Evolutionary conservation across 1,139 yeast species (phyloP).

Genomic region (Pichia sp.): DNA sequence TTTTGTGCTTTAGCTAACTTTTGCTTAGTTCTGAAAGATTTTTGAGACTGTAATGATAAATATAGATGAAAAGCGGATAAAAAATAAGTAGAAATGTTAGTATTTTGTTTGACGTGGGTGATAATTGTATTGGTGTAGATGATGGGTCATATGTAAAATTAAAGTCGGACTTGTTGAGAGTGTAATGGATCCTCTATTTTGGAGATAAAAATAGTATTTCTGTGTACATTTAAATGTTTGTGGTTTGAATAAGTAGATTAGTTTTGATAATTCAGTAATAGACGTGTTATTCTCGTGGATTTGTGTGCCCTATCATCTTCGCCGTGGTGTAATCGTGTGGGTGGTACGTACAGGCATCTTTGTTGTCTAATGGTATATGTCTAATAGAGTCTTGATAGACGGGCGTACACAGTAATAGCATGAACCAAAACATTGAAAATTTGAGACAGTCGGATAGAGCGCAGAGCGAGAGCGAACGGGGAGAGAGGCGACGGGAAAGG

Average conservation of each 20-base stretch:
- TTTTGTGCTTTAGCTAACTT: slow-evolving; percentile 98
- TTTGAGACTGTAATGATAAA: slow-evolving; percentile 64
- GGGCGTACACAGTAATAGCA: no score
- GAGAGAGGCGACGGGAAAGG: no score
- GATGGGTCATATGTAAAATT: no score
- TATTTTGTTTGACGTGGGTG: neutral
- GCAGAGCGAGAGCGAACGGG: no score
- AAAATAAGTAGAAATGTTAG: slow-evolving; percentile 5
- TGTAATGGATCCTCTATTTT: neutral
- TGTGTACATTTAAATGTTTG: no score
- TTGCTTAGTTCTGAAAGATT: slow-evolving; percentile 97
- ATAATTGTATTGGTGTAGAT: neutral
- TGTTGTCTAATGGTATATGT: neutral
- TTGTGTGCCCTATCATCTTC: no score
- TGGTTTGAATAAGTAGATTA: no score
- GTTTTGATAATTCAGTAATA: no score
- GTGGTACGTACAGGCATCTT: slow-evolving; percentile 11
- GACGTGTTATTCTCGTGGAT: no score
- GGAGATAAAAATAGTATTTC: no score
- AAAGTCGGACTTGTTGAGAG: neutral
- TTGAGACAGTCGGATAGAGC: no score
- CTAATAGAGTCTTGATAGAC: neutral
- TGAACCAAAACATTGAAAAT: no score
- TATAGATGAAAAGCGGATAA: neutral
- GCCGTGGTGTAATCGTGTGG: neutral